Base-by-base conservation (phyloP, 2,329 filamentous ascomycete species). In the Diaporthe nobilis region DNA sequence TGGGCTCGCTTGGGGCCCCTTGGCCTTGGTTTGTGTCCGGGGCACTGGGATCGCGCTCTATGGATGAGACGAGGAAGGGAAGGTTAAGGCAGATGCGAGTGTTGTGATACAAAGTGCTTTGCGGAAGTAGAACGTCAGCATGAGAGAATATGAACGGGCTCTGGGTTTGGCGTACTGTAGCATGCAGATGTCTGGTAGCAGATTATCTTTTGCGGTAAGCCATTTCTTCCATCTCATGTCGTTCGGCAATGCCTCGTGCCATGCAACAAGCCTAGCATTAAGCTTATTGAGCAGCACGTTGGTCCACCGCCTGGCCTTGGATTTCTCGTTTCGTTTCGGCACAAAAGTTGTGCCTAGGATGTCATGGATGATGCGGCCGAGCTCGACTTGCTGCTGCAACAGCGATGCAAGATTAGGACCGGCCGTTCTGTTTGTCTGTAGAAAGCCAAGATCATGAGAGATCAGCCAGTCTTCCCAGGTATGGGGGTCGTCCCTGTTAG, bases 201-300 rank as follows among this genome's bases (percentile, higher is more conserved):
- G 20, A n/a, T 37, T 67, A 3, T 67, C 63, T 17, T 67, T 67
- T 2, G 63, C 63, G 2, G 44, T 67, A 1, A 37, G 28, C 63
- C 63, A 67, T 37, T 37, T 67, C 44, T 67, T 67, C 63, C 63
- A 67, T 20, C 63, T 67, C 63, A 67, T 67, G 0, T 67, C 63
- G 15, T 13, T 47, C 6, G 63, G 63, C 31, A 68, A 37, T 6
- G 44, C 31, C 44, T 68, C 63, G n/a, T 51, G 63, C 63, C 63
- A 68, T 10, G 47, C 63, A 9, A 53, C 31, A 20, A 68, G 63
- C 13, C 31, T 68, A 3, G 44, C 20, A 17, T 68, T 68, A 17
- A 53, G 63, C 22, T 68, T 37, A 9, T 68, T 53, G 22, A 68
- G 63, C 31, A 49, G 17, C 1, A 68, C 44, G 7, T 68, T 68